These are phyloP conservation scores for Leptomonas seymouri DNA, from an alignment of 208 protist genomes.

Conservation along the genomic window DNA sequence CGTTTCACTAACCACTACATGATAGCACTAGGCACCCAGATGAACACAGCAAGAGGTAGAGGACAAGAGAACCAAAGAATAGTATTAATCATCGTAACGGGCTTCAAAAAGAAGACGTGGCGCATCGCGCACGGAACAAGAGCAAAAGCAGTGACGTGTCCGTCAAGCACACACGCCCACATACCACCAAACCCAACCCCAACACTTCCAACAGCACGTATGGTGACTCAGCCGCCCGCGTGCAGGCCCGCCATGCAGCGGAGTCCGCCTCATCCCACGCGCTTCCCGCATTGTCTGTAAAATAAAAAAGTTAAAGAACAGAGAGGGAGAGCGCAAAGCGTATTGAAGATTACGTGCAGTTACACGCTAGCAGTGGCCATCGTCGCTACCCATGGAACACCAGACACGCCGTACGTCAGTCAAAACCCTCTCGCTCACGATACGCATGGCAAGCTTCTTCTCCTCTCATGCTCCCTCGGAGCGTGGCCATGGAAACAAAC, in stretches of 20 bases:
- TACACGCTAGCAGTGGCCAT: background rate
- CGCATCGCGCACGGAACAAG: constrained; percentile 18
- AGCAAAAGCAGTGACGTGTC: background rate
- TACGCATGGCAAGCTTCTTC: background rate
- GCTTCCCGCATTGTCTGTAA: background rate
- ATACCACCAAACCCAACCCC: background rate
- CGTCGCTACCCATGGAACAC: no score
- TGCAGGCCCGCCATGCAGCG: no score
- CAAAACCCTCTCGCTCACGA: no score
- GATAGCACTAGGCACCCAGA: constrained; percentile 18
- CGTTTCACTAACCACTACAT: constrained; percentile 24
- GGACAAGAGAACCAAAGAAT: background rate
- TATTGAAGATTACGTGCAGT: background rate
- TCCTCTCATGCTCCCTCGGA: no score
- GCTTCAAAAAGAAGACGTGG: no score
- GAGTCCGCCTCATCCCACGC: no score
- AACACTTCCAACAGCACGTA: background rate
- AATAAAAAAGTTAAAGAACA: constrained; percentile 11
- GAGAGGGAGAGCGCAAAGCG: background rate
- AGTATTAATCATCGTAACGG: no score
- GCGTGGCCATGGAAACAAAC: no score
- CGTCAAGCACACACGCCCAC: background rate
- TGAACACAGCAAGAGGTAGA: constrained; percentile 15
- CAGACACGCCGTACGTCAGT: no score
- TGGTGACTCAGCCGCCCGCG: no score